These are phyloP conservation scores for Naegleria gruberi DNA, from an alignment of 208 protist species.

Conservation along the genomic window DNA sequence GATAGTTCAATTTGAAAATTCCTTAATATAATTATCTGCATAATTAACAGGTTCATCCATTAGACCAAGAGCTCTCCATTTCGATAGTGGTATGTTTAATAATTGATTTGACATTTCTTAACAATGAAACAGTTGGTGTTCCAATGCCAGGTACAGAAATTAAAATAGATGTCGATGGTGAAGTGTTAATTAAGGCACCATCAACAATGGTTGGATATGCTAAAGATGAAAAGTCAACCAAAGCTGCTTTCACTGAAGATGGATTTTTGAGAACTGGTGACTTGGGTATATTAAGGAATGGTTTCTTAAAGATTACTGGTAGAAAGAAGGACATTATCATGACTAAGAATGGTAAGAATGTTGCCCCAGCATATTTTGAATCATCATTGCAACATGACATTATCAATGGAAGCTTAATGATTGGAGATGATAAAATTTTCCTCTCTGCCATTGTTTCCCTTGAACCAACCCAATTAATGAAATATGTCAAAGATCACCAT, in stretches of 20 bases:
- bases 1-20: too few relatives aligned
- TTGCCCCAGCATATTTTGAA: slow-evolving; percentile 34
- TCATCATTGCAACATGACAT: slow-evolving; percentile 1
- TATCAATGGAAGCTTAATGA: slow-evolving; percentile 27
- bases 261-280: slow-evolving; percentile 34
- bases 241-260: slow-evolving; percentile 28
- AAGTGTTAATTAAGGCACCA: slow-evolving; percentile 39
- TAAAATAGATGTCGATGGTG: slow-evolving; percentile 35
- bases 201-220: slow-evolving; percentile 44
- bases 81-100: too few relatives aligned
- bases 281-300: slow-evolving; percentile 28
- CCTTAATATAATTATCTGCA: too few relatives aligned
- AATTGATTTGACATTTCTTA: not conserved
- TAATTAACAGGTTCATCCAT: too few relatives aligned
- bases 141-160: not conserved
- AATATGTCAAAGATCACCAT: not conserved
- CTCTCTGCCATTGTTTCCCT: not conserved
- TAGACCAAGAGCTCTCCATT: too few relatives aligned
- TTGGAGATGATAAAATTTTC: slow-evolving; percentile 27
- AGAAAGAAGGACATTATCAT: slow-evolving; percentile 32
- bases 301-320: slow-evolving; percentile 32
- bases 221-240: slow-evolving; percentile 32
- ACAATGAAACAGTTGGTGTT: slow-evolving; percentile 21
- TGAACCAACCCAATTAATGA: not conserved
- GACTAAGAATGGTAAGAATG: slow-evolving; percentile 27